These are phyloP conservation scores for Colletotrichum truncatum DNA, from an alignment of 2,329 filamentous ascomycete genomes.

Conservation along the genomic window DNA sequence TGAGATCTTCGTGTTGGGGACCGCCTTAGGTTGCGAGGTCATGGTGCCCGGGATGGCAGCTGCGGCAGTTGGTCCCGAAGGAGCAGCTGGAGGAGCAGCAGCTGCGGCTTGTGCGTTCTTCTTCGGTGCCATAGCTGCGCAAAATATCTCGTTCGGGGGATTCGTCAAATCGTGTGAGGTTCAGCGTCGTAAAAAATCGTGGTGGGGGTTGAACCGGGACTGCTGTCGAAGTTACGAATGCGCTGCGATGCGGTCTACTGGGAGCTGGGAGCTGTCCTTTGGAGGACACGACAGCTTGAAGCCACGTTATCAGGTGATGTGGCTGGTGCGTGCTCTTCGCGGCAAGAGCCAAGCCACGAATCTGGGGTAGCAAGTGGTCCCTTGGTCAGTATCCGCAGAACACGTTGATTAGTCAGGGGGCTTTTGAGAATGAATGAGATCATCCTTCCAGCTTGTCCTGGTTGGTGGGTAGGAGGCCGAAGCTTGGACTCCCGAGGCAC, in stretches of 20 bases:
- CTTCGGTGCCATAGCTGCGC: constrained; percentile 59
- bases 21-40: constrained; percentile 31
- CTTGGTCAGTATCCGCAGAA: background rate
- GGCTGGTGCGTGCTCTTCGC: background rate
- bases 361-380: constrained; percentile 19
- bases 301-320: constrained; percentile 29
- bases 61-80: constrained; percentile 32
- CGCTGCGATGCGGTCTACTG: constrained; percentile 1
- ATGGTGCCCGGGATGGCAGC: constrained; percentile 31
- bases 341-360: constrained; percentile 17
- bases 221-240: background rate
- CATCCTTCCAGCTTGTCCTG: constrained; percentile 4
- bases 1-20: constrained; percentile 25
- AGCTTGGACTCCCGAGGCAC: constrained; percentile 27
- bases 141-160: background rate
- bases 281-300: constrained; percentile 47
- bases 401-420: constrained; percentile 22
- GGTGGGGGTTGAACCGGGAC: constrained; percentile 22
- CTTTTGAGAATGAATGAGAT: constrained; percentile 23
- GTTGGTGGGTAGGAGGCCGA: constrained; percentile 8
- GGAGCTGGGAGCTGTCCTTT: constrained; percentile 30
- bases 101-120: constrained; percentile 42
- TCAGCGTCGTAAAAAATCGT: background rate
- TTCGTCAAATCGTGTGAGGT: constrained; percentile 12
- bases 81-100: constrained; percentile 28